phyloP scores from a whole-genome alignment of 2,329 filamentous ascomycete genomes.

The Thermothelomyces thermophilus region DNA sequence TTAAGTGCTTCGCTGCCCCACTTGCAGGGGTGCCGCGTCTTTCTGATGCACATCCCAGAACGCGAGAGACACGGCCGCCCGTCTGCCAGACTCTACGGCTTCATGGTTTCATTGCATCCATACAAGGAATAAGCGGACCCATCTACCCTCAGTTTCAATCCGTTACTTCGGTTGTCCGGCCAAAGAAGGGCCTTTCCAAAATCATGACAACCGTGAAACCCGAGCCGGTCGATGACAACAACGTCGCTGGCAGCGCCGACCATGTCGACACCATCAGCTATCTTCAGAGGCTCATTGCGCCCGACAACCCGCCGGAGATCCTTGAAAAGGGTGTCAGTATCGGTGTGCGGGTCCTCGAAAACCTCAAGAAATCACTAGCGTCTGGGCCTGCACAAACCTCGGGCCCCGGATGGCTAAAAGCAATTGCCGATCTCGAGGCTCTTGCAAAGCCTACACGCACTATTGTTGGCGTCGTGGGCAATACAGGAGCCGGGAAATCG shows the following conservation, averaged over 20 bases:
- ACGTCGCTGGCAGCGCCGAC: neutral
- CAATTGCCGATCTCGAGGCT: constrained; percentile 13
- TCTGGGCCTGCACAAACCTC: neutral
- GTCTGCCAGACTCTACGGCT: neutral
- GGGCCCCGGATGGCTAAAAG: constrained; percentile 17
- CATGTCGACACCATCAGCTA: neutral
- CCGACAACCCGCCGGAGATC: neutral
- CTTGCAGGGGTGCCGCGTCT: constrained; percentile 8
- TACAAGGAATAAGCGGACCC: too few species aligned
- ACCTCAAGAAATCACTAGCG: constrained; percentile 13
- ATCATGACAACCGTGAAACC: constrained; percentile 10
- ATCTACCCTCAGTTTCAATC: too few species aligned
- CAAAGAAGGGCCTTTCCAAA: neutral
- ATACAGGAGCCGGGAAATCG: constrained; percentile 55
- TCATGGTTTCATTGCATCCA: neutral
- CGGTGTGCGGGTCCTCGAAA: constrained; percentile 10
- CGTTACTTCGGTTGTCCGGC: too few species aligned
- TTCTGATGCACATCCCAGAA: neutral
- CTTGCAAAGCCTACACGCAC: constrained; percentile 26
- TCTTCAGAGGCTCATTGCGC: constrained; percentile 11
- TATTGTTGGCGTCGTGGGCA: constrained; percentile 53
- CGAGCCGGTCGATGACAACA: constrained; percentile 6
- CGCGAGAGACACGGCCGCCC: neutral
- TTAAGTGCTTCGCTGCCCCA: neutral
- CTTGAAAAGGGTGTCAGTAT: constrained; percentile 15